These are phyloP conservation scores for Zygoascus meyerae DNA, from an alignment of 1,139 yeast genomes.

Conservation along the genomic window DNA sequence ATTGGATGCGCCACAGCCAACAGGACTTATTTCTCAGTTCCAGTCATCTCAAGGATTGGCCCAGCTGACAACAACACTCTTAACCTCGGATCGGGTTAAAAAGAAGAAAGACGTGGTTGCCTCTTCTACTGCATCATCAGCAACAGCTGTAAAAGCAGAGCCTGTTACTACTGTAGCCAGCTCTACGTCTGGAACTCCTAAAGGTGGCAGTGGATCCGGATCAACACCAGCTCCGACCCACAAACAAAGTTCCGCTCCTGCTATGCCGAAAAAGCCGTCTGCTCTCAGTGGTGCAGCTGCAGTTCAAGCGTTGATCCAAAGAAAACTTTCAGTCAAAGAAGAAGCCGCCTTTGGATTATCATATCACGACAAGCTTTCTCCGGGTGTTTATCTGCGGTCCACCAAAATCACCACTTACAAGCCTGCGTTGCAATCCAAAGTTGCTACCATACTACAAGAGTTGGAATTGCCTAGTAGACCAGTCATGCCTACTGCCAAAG, in stretches of 20 bases:
- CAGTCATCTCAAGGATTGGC: constrained; percentile 86
- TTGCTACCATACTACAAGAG: constrained; percentile 68
- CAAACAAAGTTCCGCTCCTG: constrained; percentile 20
- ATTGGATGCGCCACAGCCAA: constrained; percentile 82
- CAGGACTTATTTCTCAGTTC: constrained; percentile 71
- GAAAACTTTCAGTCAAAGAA: constrained; percentile 66
- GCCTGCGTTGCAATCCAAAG: constrained; percentile 72
- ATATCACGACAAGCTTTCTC: constrained; percentile 70
- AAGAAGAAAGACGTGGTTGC: constrained; percentile 40
- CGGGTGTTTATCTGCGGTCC: constrained; percentile 79
- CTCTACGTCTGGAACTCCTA: constrained; percentile 4
- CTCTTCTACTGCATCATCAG: constrained; percentile 42
- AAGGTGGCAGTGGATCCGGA: constrained; percentile 43
- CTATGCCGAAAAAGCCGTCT: constrained; percentile 13
- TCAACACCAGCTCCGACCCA: constrained; percentile 32
- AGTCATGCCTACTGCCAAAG: constrained; percentile 79
- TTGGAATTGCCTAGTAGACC: constrained; percentile 74
- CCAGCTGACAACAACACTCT: constrained; percentile 72
- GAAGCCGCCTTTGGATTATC: constrained; percentile 82
- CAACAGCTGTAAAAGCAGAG: constrained; percentile 40
- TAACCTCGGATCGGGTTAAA: constrained; percentile 68
- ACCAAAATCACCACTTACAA: constrained; percentile 55
- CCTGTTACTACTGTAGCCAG: constrained; percentile 2
- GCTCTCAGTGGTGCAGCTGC: constrained; percentile 29
- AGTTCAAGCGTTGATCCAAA: constrained; percentile 41